These are phyloP conservation scores for Tanozyma kutaoensis DNA, from an alignment of 805 yeast genomes.

Conservation along the genomic window DNA sequence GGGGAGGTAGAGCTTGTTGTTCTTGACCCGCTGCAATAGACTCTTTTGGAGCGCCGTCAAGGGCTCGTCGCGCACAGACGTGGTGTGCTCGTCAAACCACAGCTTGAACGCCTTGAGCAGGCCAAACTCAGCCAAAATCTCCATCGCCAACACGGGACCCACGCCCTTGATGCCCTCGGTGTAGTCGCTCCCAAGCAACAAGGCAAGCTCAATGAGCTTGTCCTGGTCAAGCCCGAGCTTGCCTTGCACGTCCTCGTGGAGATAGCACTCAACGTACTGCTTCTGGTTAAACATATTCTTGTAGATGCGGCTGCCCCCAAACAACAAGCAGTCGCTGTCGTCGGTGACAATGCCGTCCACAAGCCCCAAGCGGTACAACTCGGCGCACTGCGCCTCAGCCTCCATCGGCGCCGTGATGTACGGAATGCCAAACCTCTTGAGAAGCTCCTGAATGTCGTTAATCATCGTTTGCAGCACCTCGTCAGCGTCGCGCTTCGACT, in stretches of 20 bases:
- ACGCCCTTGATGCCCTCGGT: conserved; percentile 87
- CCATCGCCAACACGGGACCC: conserved; percentile 91
- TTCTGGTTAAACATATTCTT: conserved; percentile 92
- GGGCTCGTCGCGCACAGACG: too few relatives aligned
- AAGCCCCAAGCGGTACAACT: conserved; percentile 46
- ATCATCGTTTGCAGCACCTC: conserved; percentile 83
- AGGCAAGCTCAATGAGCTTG: conserved; percentile 68
- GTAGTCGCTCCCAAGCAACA: conserved; percentile 85
- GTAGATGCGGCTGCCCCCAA: conserved; percentile 78
- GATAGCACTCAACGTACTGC: conserved; percentile 80
- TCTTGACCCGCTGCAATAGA: conserved; percentile 40
- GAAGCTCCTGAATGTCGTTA: conserved; percentile 77
- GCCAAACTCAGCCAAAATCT: conserved; percentile 76
- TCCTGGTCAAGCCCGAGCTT: conserved; percentile 53
- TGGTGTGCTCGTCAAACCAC: conserved; percentile 48
- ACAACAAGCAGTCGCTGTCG: conserved; percentile 91
- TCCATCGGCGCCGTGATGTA: conserved; percentile 96
- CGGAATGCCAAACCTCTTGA: conserved; percentile 86
- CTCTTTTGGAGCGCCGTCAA: conserved; percentile 31
- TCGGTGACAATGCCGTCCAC: conserved; percentile 96
- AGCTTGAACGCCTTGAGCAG: conserved; percentile 24
- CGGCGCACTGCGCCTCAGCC: conserved; percentile 98
- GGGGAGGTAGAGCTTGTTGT: conserved; percentile 41
- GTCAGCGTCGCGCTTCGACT: conserved; percentile 78
- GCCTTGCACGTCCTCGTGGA: conserved; percentile 38